A percentile compares a stretch with the other conserved stretches of the same genome.
These are phyloP conservation scores for Cryptococcus wingfieldii DNA, from an alignment of 1,284 basidiomycete genomes.

Conservation along the genomic window DNA sequence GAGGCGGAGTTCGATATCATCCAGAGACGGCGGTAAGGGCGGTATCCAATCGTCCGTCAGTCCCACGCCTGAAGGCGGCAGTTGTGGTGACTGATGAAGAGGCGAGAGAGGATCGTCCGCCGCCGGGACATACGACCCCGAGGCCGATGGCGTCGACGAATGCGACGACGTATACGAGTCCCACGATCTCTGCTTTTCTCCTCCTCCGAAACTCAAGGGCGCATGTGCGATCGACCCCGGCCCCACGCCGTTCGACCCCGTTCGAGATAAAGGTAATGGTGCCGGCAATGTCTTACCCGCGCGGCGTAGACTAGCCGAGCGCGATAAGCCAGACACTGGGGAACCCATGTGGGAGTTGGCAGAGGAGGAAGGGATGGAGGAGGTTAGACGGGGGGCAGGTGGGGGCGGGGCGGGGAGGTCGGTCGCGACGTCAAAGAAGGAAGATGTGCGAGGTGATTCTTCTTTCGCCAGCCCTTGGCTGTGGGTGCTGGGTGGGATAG, in stretches of 20 bases:
- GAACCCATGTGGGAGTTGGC: background rate
- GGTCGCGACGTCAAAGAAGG: slow-evolving; percentile 40
- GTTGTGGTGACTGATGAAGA: slow-evolving; percentile 39
- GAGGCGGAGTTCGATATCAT: slow-evolving; percentile 39
- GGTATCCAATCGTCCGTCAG: slow-evolving; percentile 26
- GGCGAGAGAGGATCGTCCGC: slow-evolving; percentile 28
- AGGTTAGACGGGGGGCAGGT: slow-evolving; percentile 22
- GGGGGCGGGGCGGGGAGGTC: slow-evolving; percentile 21
- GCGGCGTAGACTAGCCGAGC: slow-evolving; percentile 31
- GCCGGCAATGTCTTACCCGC: slow-evolving; percentile 3
- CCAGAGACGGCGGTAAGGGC: slow-evolving; percentile 29
- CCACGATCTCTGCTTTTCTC: background rate
- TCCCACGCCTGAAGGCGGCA: slow-evolving; percentile 16
- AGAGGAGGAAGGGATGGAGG: slow-evolving; percentile 3
- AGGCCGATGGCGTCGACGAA: slow-evolving; percentile 1
- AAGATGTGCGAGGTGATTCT: slow-evolving; percentile 30
- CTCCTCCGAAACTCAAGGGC: background rate
- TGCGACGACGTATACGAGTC: background rate
- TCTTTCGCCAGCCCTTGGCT: background rate
- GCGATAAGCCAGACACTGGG: slow-evolving; percentile 30
- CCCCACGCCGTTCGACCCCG: background rate
- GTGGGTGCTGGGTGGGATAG: background rate
- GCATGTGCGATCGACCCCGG: background rate
- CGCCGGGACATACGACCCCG: slow-evolving; percentile 1
- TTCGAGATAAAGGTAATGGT: slow-evolving; percentile 9